Conservation (phyloP, 2,329 filamentous ascomycete species). For the Scortechinia acanthostroma region DNA sequence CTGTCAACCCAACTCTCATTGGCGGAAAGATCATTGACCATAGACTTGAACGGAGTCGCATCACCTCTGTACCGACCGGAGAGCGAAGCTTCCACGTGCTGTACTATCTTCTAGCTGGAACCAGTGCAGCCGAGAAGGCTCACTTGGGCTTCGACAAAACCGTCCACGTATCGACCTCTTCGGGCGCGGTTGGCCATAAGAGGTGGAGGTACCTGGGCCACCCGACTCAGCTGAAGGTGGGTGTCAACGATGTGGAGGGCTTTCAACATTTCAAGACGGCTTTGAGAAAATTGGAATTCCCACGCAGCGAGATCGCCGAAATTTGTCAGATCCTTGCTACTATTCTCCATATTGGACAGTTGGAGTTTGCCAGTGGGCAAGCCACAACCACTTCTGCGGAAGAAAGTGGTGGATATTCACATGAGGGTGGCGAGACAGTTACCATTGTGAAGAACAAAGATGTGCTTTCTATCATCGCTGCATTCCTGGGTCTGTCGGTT, state of each 20-base stretch:
- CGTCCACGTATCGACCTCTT: background rate
- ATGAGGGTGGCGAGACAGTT: slow-evolving; percentile 80
- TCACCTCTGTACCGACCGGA: slow-evolving; percentile 85
- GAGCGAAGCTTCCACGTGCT: slow-evolving; percentile 94
- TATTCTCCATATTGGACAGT: slow-evolving; percentile 94
- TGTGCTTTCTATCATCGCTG: slow-evolving; percentile 74
- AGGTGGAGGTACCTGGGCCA: slow-evolving; percentile 95
- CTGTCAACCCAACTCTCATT: slow-evolving; percentile 77
- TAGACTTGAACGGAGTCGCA: slow-evolving; percentile 81
- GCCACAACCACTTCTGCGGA: slow-evolving; percentile 74
- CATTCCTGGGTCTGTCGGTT: slow-evolving; percentile 83
- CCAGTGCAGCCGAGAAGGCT: slow-evolving; percentile 79
- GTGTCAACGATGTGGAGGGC: slow-evolving; percentile 89
- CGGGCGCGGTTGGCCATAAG: slow-evolving; percentile 44
- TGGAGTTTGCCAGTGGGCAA: slow-evolving; percentile 81
- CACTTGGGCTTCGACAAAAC: slow-evolving; percentile 60
- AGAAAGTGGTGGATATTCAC: slow-evolving; percentile 92
- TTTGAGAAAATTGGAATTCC: slow-evolving; percentile 86
- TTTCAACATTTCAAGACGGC: slow-evolving; percentile 98
- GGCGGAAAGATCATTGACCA: slow-evolving; percentile 94
- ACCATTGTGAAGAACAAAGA: slow-evolving; percentile 93
- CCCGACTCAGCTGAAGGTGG: slow-evolving; percentile 91
- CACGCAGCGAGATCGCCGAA: slow-evolving; percentile 86
- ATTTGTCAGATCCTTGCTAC: slow-evolving; percentile 90
- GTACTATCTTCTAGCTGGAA: slow-evolving; percentile 91